Percentiles rank a stretch among this genome's conserved stretches.
phyloP scores from a whole-genome alignment of 768 basidiomycete species.

The Omphalotus guepiniiformis region DNA sequence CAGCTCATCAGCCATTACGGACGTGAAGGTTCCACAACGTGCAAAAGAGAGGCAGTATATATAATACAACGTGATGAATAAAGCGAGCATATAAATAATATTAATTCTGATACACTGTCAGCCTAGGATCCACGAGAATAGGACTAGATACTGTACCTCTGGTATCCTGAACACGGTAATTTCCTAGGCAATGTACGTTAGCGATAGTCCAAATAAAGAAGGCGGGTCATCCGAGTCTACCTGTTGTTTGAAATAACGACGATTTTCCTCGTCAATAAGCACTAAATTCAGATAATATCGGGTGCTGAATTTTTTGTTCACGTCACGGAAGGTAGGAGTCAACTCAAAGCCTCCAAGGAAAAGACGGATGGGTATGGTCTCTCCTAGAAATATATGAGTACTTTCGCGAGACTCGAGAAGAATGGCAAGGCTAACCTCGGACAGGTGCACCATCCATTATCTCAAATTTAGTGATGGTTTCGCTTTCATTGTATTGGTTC shows the following conservation, averaged over 20 bases:
- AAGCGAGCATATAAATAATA: no score
- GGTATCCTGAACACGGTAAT: constrained; percentile 91
- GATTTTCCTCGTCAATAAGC: constrained; percentile 96
- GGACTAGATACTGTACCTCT: no score
- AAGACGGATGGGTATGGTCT: constrained; percentile 95
- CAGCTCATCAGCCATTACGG: no score
- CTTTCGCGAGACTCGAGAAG: not conserved
- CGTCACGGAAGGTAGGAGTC: constrained; percentile 97
- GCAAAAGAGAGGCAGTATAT: no score
- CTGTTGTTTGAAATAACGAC: constrained; percentile 97
- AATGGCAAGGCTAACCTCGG: constrained; percentile 51
- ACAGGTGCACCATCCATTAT: constrained; percentile 99
- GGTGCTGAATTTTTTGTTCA: constrained; percentile 98
- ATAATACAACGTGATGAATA: no score
- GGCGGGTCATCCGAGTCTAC: no score
- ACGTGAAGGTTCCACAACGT: no score
- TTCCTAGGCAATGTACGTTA: constrained; percentile 43
- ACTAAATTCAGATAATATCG: constrained; percentile 97
- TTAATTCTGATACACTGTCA: no score
- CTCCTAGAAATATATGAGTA: constrained; percentile 47
- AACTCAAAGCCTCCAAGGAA: constrained; percentile 98
- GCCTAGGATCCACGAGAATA: no score
- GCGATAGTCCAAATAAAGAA: constrained; percentile 28
- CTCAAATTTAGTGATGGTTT: constrained; percentile 99
- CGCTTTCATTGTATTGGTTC: constrained; percentile 99